Evolutionary conservation across 805 yeast species (phyloP).

Genomic region (Lipomyces spencermartinsiae): DNA sequence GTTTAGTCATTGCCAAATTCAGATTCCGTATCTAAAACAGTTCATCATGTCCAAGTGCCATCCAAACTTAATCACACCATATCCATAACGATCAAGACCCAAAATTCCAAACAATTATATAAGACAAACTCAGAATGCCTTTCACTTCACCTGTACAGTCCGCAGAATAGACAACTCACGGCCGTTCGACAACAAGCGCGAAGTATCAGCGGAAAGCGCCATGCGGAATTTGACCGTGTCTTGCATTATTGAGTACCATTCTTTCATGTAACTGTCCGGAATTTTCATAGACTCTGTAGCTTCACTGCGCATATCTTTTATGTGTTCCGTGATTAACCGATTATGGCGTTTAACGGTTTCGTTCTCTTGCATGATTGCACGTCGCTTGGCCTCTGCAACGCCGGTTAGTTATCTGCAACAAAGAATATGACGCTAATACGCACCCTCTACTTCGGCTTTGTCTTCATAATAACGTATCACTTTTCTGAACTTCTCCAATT

Average conservation of each 20-base stretch:
- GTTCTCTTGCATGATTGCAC: conserved; percentile 44
- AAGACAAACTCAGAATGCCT: not conserved
- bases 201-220: conserved; percentile 1
- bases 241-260: conserved; percentile 15
- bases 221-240: conserved; percentile 9
- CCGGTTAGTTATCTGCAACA: not conserved
- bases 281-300: not conserved
- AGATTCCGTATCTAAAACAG: too few species aligned
- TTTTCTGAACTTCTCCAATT: conserved; percentile 42
- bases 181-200: not conserved
- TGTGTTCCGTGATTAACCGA: conserved; percentile 42
- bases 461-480: conserved; percentile 46
- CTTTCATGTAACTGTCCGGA: conserved; percentile 12
- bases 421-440: not conserved
- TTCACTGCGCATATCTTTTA: conserved; percentile 36
- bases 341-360: conserved; percentile 43
- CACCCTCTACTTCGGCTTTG: conserved; percentile 39
- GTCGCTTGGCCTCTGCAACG: conserved; percentile 44
- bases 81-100: not conserved
- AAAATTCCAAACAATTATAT: not conserved
- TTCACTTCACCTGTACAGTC: not conserved
- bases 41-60: not conserved
- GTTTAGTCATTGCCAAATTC: not conserved
- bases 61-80: not conserved
- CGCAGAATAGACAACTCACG: not conserved